phyloP scores from a whole-genome alignment of 306 rosid genomes.

The Quercus rubra region DNA sequence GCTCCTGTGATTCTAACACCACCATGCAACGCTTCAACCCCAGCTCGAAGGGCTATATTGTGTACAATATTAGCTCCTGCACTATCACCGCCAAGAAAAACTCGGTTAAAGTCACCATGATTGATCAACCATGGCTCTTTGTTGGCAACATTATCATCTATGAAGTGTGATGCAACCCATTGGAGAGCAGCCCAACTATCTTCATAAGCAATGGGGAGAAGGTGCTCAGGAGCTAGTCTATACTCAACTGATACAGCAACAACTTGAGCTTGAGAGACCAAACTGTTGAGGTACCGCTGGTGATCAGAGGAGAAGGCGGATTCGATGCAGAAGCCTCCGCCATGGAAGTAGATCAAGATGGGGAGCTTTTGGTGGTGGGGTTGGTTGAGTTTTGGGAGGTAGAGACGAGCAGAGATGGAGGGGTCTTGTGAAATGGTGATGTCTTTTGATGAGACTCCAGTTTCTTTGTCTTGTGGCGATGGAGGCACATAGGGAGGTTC shows the following conservation, averaged over 20 bases:
- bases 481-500: conserved; percentile 36
- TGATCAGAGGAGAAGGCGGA: conserved; percentile 35
- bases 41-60: conserved; percentile 22
- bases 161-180: conserved; percentile 39
- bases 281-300: neutral
- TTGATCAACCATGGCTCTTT: conserved; percentile 21
- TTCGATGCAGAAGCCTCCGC: conserved; percentile 36
- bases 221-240: conserved; percentile 31
- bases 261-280: conserved; percentile 1
- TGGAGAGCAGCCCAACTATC: conserved; percentile 39
- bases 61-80: conserved; percentile 42
- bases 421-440: conserved; percentile 22
- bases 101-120: conserved; percentile 6
- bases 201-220: conserved; percentile 35
- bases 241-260: conserved; percentile 25
- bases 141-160: neutral
- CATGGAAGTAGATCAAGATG: conserved; percentile 37
- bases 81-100: conserved; percentile 45
- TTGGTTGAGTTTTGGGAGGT: conserved; percentile 17
- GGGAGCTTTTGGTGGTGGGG: conserved; percentile 18
- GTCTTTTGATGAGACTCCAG: conserved; percentile 37
- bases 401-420: conserved; percentile 21
- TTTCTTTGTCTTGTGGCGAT: conserved; percentile 19
- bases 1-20: conserved; percentile 27
- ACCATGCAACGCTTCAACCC: conserved; percentile 23